phyloP scores from a whole-genome alignment of 2,329 filamentous ascomycete genomes.

The Colletotrichum gloeosporioides region DNA sequence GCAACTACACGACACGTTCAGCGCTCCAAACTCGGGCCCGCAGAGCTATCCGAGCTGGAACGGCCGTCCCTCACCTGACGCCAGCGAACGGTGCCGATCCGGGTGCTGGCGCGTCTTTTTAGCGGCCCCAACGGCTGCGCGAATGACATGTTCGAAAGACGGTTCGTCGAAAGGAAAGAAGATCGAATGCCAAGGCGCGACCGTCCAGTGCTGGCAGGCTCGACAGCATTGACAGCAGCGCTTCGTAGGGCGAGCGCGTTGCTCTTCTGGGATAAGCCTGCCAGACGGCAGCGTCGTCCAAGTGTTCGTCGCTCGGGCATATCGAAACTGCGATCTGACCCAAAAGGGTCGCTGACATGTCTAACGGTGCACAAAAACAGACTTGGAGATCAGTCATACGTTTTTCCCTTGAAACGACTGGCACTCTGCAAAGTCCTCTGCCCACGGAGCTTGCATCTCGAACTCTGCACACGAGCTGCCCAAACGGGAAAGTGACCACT shows the following conservation, averaged over 20 bases:
- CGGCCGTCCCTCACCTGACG: neutral
- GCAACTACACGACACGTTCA: neutral
- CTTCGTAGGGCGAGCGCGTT: neutral
- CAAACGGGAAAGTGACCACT: neutral
- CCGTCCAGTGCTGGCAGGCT: neutral
- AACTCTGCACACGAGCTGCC: neutral
- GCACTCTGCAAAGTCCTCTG: neutral
- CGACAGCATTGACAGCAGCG: neutral
- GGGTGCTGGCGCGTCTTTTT: neutral
- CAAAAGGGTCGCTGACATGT: neutral
- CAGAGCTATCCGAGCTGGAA: neutral
- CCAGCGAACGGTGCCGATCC: neutral
- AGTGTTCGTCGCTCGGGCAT: slow-evolving; percentile 9
- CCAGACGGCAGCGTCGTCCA: neutral
- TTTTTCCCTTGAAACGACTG: neutral
- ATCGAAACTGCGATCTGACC: slow-evolving; percentile 10
- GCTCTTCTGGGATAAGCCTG: neutral
- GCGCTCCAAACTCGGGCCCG: neutral
- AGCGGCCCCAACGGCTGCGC: neutral
- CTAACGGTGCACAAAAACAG: neutral
- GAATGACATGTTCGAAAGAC: neutral
- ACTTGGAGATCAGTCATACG: neutral
- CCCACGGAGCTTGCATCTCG: neutral
- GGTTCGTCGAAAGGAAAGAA: neutral
- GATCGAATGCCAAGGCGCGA: slow-evolving; percentile 6